Evolutionary conservation across 176 grass and related monocot genomes (phyloP).

Genomic region (Cenchrus americanus): DNA sequence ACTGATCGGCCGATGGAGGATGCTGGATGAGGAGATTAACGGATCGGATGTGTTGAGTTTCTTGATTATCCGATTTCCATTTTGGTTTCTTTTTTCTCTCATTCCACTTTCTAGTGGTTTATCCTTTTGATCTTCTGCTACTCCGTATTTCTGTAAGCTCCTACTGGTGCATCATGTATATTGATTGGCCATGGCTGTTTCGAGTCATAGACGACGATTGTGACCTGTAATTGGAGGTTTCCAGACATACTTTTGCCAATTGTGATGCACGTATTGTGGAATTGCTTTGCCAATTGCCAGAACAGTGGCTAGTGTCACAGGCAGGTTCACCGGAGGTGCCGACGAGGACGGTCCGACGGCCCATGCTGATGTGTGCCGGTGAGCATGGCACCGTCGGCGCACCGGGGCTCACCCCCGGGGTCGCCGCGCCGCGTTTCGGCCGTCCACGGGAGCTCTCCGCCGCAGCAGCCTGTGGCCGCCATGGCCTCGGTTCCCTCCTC

Average conservation of each 20-base stretch:
- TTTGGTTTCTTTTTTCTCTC: constrained; percentile 28
- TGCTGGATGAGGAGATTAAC: neutral
- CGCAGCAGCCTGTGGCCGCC: too few species aligned
- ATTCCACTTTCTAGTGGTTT: neutral
- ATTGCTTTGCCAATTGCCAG: too few species aligned
- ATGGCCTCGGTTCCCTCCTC: too few species aligned
- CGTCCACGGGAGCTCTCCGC: too few species aligned
- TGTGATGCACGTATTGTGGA: neutral
- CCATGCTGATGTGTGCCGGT: too few species aligned
- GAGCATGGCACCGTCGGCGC: too few species aligned
- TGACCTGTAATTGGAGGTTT: neutral
- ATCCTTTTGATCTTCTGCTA: neutral
- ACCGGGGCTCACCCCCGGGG: too few species aligned
- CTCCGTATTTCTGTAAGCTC: neutral
- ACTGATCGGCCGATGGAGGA: neutral
- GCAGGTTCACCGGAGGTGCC: too few species aligned
- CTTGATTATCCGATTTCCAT: neutral
- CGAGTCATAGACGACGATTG: neutral
- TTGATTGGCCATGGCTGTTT: neutral
- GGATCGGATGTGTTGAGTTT: neutral
- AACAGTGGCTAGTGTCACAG: too few species aligned
- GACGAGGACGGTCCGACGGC: too few species aligned
- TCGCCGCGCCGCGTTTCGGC: too few species aligned
- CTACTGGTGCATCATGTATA: neutral
- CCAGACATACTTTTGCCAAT: neutral